phyloP scores from a whole-genome alignment of 2,329 filamentous ascomycete genomes.

The Aspergillus fijiensis region DNA sequence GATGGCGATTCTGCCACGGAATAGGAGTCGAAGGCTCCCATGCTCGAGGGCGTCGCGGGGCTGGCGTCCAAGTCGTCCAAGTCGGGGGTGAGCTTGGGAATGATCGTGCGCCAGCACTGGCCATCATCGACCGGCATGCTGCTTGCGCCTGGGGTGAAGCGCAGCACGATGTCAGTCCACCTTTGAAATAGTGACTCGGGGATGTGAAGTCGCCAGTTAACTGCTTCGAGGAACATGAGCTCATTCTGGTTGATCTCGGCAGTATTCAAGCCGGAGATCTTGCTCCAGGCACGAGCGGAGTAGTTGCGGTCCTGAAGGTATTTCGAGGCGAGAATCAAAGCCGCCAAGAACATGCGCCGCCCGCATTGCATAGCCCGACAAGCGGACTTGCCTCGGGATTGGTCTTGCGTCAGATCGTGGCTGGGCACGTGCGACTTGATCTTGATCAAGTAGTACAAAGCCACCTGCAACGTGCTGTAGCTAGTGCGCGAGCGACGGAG shows the following conservation, averaged over 20 bases:
- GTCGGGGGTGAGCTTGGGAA: conserved; percentile 58
- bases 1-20: conserved; percentile 31
- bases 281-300: conserved; percentile 96
- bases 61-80: conserved; percentile 50
- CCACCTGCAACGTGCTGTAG: conserved; percentile 96
- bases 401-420: conserved; percentile 82
- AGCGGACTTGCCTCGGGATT: conserved; percentile 68
- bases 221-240: conserved; percentile 82
- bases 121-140: conserved; percentile 37
- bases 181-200: conserved; percentile 83
- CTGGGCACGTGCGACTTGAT: conserved; percentile 87
- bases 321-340: conserved; percentile 93
- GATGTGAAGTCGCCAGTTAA: conserved; percentile 94
- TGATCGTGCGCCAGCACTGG: conserved; percentile 47
- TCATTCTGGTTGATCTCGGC: conserved; percentile 97
- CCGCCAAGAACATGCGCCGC: conserved; percentile 93
- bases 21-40: conserved; percentile 28
- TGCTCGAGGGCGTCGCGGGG: conserved; percentile 31
- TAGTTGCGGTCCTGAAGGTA: conserved; percentile 98
- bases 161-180: conserved; percentile 90
- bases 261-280: conserved; percentile 94
- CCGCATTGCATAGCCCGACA: conserved; percentile 88
- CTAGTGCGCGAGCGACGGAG: conserved; percentile 90
- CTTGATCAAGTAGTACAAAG: conserved; percentile 91
- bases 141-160: conserved; percentile 66